Evolutionary conservation across 1,284 basidiomycete genomes (phyloP).

Genomic region (Ustilago bromivora): DNA sequence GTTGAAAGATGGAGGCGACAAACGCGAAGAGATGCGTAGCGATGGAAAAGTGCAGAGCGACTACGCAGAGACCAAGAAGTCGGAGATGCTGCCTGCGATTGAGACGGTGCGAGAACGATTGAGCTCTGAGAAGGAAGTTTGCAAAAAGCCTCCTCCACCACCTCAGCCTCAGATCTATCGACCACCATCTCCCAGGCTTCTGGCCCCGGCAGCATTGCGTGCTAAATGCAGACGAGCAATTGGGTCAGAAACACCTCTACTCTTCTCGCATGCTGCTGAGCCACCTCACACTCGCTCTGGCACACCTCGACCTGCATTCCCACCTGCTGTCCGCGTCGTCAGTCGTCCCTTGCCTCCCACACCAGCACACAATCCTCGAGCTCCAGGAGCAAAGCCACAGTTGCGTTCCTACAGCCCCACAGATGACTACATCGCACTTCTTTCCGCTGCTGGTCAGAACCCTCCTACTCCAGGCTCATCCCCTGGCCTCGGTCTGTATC

Average conservation of each 20-base stretch:
- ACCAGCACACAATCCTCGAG: conserved; percentile 4
- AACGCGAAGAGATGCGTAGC: not conserved
- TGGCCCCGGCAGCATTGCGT: not conserved
- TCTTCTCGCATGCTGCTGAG: not conserved
- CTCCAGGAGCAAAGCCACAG: not conserved
- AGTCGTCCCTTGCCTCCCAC: conserved; percentile 36
- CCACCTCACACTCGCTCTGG: conserved; percentile 4
- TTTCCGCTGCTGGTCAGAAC: not conserved
- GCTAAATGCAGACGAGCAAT: conserved; percentile 15
- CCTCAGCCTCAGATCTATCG: not conserved
- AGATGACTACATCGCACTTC: not conserved
- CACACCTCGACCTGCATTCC: conserved; percentile 7
- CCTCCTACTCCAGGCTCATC: not conserved
- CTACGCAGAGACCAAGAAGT: not conserved
- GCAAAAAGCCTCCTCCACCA: conserved; percentile 13
- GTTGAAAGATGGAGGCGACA: not conserved
- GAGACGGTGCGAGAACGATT: conserved; percentile 24
- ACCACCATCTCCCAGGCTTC: not conserved
- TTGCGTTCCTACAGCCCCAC: not conserved
- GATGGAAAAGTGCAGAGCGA: not conserved
- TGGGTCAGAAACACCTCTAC: not conserved
- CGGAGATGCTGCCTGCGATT: not conserved
- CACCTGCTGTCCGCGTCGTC: not conserved
- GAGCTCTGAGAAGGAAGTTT: not conserved
- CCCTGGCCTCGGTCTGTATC: not conserved